Base-by-base conservation (phyloP, 768 basidiomycete genomes). In the Tephrocybe sp. region DNA sequence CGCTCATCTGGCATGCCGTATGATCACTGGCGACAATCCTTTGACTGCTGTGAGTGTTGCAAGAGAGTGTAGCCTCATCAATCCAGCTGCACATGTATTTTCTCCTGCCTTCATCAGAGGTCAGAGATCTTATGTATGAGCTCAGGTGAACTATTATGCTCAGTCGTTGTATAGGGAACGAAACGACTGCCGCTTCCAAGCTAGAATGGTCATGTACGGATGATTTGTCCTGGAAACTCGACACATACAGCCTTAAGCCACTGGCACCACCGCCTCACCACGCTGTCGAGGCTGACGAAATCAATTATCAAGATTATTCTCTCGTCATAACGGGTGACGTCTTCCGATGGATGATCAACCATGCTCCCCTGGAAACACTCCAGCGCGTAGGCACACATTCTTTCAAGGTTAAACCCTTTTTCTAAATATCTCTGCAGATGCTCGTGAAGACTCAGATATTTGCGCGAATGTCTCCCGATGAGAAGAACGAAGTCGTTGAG, bases 21-120 rank as follows among this genome's bases (percentile, higher is more conserved):
- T 99, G 97, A 95, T 97, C 45, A 99, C 97, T 0, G 97, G 97
- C 9, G 97, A 99, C 63, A 99, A 99, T 57, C 86, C 94, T 30
- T 75, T 97, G 35, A 99, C 97, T 5, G 97, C 96, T 4, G 89
- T 98, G 60, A 97, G 94, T 58, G 96, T 99, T 33, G 97, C 94
- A 1, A 76, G 95, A 52, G 97, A 99, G 70, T 98, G 96, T 57
- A 82, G 81, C 36, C 71, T 99, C 49, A 85, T 98, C 59, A 89
- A 83, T 53, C 89, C 91, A 57, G 87, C 90, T 14, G 89, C 89
- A 0, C 87, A 95, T 62, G 87, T 98, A 12, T 99, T 94, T 65
- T 73, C 84, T 9, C 95, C 97, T 0, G 66, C 70, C 2, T 99
- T 98, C 64, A 65, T 79, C 17, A 77, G 78, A 67, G 96, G 95